Evolutionary conservation across 139 green algal species (phyloP).

Genomic region (Coelastrella sp.): DNA sequence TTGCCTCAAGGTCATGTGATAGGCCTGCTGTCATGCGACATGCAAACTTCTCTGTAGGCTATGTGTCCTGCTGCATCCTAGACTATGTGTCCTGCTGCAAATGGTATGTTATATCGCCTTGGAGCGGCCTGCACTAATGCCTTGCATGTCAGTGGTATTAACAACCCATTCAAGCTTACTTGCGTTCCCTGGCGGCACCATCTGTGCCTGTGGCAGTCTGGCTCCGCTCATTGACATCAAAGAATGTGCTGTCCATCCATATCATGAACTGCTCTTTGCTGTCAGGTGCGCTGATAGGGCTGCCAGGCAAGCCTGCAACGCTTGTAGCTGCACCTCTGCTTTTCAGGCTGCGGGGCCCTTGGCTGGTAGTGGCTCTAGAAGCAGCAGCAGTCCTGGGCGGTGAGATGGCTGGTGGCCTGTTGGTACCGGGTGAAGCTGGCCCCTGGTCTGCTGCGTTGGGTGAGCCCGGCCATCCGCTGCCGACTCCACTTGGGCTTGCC

Average conservation of each 20-base stretch:
- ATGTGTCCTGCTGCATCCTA: neutral
- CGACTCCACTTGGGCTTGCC: neutral
- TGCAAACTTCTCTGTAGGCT: neutral
- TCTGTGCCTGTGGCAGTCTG: neutral
- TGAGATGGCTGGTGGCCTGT: neutral
- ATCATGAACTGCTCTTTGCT: constrained; percentile 60
- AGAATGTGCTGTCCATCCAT: constrained; percentile 73
- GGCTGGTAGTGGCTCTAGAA: neutral
- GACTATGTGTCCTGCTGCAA: too few relatives aligned
- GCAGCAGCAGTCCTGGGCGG: neutral
- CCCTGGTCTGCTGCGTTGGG: neutral
- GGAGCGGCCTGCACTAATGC: neutral
- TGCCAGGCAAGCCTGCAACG: constrained; percentile 39
- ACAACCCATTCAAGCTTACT: neutral
- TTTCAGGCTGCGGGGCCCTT: constrained; percentile 3
- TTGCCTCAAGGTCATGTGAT: too few relatives aligned
- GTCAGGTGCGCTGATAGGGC: constrained; percentile 24
- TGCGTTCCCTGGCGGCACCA: neutral
- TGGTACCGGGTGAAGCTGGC: neutral
- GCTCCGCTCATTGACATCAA: constrained; percentile 25
- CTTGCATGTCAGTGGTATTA: neutral
- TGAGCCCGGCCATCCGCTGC: neutral
- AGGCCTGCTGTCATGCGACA: too few relatives aligned
- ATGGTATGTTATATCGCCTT: too few relatives aligned
- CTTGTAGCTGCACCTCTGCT: constrained; percentile 30